Percentiles rank a stretch among this genome's conserved stretches.
These are phyloP conservation scores for Chenopodium formosanum DNA, from an alignment of 148 eudicot species.

Conservation along the genomic window DNA sequence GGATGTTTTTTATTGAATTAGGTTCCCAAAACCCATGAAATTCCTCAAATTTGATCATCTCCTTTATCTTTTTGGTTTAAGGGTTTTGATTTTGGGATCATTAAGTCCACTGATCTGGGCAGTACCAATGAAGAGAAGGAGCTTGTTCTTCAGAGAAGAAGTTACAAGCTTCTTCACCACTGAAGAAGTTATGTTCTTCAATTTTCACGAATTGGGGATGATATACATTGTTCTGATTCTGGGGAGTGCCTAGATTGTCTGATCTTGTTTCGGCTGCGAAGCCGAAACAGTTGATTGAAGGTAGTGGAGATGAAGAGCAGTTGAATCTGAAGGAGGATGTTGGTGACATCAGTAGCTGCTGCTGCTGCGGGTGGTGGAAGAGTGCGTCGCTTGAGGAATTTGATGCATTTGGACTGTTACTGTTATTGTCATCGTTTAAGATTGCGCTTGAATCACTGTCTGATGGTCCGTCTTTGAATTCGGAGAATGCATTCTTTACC, in stretches of 20 bases:
- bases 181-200: slow-evolving; percentile 80
- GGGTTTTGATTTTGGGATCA: neutral
- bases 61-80: neutral
- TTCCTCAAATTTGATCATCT: neutral
- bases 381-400: slow-evolving; percentile 32
- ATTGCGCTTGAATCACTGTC: slow-evolving; percentile 91
- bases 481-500: slow-evolving; percentile 20
- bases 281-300: slow-evolving; percentile 32
- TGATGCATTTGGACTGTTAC: slow-evolving; percentile 50
- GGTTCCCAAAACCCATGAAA: neutral
- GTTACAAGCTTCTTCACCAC: slow-evolving; percentile 79
- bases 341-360: slow-evolving; percentile 33
- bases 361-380: slow-evolving; percentile 31
- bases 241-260: slow-evolving; percentile 27
- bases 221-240: slow-evolving; percentile 30
- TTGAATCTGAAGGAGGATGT: slow-evolving; percentile 14
- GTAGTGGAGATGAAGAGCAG: slow-evolving; percentile 6
- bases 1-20: slow-evolving; percentile 8
- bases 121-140: slow-evolving; percentile 65
- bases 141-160: slow-evolving; percentile 77
- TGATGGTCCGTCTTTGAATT: slow-evolving; percentile 65
- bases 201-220: slow-evolving; percentile 76
- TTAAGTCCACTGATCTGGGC: slow-evolving; percentile 56
- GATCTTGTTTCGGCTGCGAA: slow-evolving; percentile 36
- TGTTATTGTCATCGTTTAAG: slow-evolving; percentile 62